Base-by-base conservation (phyloP, 225 moss, liverwort and hornwort species). In the Sphagnum contortum region DNA sequence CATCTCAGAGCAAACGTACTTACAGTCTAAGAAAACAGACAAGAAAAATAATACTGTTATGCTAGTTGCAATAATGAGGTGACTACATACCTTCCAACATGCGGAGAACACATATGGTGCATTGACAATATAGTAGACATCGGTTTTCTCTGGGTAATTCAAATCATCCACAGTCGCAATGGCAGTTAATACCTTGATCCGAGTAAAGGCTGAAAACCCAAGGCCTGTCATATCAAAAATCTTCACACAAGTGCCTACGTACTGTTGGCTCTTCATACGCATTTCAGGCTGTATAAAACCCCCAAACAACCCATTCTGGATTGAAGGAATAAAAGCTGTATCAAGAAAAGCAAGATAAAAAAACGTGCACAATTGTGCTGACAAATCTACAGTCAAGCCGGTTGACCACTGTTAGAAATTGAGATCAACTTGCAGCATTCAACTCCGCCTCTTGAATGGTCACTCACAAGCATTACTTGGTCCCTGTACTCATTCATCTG, bases 151-250 rank as follows among this genome's bases (percentile, higher is more conserved):
- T 66, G 96, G 96, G 64, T 98, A 98, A 62, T 98, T 98, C 81
- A 92, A 78, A 71, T 98, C 90, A 66, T 98, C 96, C 5, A 92
- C 88, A 5, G 79, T 86, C 46, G 79, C 79, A 70, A 82, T 77
- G 53, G 79, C 74, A 48, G 73, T 77, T 69, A 77, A 83, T 13
- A 55, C 74, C 82, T 98, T 98, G 0, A 92, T 53, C 55, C 96
- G 85, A 73, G 76, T 89, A 66, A 92, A 80, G 57, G 90, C 96
- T 68, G 96, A 98, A 55, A 98, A 81, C 63, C 83, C 87, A 54
- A 98, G 87, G 60, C 96, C 96, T 45, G 96, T 98, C 96, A 98
- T 98, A 69, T 98, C 96, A 75, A 98, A 67, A 52, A 98, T 87
- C 80, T 98, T 92, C 69, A 98, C 58, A 71, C 92, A 98, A 8